Percentiles rank a stretch among this genome's conserved stretches.
Conservation (phyloP, 73 alveolate species). For the Tetrahymena malaccensis region DNA sequence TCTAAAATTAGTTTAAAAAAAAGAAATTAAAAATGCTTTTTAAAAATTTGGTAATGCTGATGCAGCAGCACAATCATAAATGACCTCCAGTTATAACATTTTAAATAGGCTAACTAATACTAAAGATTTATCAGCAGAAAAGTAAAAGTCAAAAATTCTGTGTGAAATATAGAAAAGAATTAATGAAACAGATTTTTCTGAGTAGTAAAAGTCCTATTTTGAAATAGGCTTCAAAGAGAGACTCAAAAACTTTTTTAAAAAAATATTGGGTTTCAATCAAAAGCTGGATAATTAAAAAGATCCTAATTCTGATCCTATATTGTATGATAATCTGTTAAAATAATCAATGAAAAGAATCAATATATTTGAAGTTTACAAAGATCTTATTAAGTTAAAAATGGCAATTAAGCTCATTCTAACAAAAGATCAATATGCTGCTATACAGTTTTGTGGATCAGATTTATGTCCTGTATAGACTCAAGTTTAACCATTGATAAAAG, state of each 20-base stretch:
- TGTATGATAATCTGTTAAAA: not conserved
- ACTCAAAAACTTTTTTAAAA: too few relatives aligned
- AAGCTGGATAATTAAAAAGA: not conserved
- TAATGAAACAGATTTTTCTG: not conserved
- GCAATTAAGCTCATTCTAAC: not conserved
- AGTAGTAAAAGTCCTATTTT: not conserved
- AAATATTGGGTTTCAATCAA: not conserved
- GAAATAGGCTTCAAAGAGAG: not conserved
- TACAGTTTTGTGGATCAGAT: not conserved
- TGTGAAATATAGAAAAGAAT: not conserved
- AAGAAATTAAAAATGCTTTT: not conserved
- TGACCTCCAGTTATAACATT: not conserved
- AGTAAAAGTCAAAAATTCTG: not conserved
- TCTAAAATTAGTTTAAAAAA: not conserved
- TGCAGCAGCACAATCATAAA: not conserved
- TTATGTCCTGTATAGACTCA: not conserved
- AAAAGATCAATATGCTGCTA: not conserved
- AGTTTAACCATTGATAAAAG: not conserved
- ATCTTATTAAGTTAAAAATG: not conserved
- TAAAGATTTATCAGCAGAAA: not conserved
- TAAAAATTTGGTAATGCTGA: not conserved
- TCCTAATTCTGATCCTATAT: not conserved
- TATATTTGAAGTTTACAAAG: not conserved
- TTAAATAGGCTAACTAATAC: not conserved
- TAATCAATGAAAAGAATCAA: not conserved